These are phyloP conservation scores for Ophiostoma quercus DNA, from an alignment of 2,329 filamentous ascomycete genomes.

Conservation along the genomic window DNA sequence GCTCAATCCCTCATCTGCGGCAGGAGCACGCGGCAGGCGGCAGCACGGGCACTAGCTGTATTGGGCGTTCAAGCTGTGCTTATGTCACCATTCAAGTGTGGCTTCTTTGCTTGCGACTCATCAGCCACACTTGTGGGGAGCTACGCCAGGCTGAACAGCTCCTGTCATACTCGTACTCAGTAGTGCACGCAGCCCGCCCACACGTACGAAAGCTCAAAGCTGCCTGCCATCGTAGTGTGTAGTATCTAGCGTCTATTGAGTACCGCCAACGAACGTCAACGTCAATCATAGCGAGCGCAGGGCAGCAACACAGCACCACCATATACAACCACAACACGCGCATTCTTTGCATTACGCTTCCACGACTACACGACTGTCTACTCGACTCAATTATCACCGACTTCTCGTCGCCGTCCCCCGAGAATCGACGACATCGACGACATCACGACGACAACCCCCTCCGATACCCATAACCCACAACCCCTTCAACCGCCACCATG, in stretches of 20 bases:
- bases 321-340: not conserved
- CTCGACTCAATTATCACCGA: not conserved
- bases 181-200: not conserved
- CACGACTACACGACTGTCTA: not conserved
- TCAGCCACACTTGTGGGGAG: constrained; percentile 15
- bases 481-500: constrained; percentile 55
- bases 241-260: not conserved
- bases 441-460: not conserved
- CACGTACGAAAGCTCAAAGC: constrained; percentile 29
- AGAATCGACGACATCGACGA: constrained; percentile 12
- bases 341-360: not conserved
- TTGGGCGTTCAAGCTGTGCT: not conserved
- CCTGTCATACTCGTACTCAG: not conserved
- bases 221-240: constrained; percentile 24
- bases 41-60: constrained; percentile 9
- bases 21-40: not conserved
- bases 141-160: constrained; percentile 3
- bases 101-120: not conserved
- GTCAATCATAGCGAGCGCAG: not conserved
- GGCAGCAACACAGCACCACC: not conserved
- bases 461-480: not conserved
- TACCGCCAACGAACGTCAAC: not conserved
- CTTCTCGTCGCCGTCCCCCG: not conserved
- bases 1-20: not conserved
- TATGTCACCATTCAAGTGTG: constrained; percentile 2